Conservation (phyloP, 768 basidiomycete genomes). For the Mycena vulgaris region DNA sequence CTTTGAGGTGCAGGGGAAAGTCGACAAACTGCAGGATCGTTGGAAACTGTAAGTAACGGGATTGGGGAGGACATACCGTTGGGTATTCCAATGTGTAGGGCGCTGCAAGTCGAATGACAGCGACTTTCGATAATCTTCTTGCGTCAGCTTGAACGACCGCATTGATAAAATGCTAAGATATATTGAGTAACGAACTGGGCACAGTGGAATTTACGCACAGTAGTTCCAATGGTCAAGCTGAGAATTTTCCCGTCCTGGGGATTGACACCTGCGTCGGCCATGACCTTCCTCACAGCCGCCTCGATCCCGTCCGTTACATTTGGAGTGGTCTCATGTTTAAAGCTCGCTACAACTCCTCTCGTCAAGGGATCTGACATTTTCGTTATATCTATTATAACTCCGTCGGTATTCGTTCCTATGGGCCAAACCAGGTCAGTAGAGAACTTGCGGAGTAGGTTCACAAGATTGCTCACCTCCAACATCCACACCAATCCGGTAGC, state of each 20-base stretch:
- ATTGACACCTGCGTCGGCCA: conserved; percentile 55
- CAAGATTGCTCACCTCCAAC: conserved; percentile 45
- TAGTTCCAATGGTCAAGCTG: conserved; percentile 74
- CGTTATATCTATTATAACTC: conserved; percentile 50
- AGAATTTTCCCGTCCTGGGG: conserved; percentile 54
- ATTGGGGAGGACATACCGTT: conserved; percentile 58
- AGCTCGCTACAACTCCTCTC: conserved; percentile 54
- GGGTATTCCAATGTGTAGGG: conserved; percentile 73
- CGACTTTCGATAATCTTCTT: conserved; percentile 69
- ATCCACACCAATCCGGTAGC: conserved; percentile 52
- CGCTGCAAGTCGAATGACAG: conserved; percentile 74
- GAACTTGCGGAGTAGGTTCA: not conserved
- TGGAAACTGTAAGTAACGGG: conserved; percentile 43
- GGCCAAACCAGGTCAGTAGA: conserved; percentile 4
- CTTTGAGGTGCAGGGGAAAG: conserved; percentile 49
- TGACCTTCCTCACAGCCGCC: conserved; percentile 61
- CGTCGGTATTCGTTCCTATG: conserved; percentile 55
- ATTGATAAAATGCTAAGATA: conserved; percentile 66
- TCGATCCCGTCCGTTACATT: conserved; percentile 75
- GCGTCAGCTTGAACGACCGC: conserved; percentile 73
- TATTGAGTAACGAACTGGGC: not conserved
- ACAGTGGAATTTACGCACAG: conserved; percentile 50
- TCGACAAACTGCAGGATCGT: conserved; percentile 54
- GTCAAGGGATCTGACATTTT: conserved; percentile 45
- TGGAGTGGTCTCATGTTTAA: conserved; percentile 69